Conservation (phyloP, 164 flowering plant species). For the Warburgia ugandensis region DNA sequence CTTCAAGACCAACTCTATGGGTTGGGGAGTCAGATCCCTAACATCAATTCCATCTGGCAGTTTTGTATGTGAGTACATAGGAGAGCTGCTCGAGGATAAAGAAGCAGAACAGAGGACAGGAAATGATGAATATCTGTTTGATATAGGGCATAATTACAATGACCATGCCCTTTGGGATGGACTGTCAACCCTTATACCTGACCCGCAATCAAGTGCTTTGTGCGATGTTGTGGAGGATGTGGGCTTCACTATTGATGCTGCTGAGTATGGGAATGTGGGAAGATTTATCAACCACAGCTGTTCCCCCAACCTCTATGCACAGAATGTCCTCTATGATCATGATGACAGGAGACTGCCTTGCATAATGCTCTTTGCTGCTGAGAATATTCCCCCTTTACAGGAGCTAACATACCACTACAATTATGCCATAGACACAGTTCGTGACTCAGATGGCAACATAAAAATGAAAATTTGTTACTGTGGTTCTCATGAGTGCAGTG, state of each 20-base stretch:
- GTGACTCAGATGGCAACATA: slow-evolving; percentile 55
- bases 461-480: slow-evolving; percentile 68
- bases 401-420: slow-evolving; percentile 86
- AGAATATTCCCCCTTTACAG: slow-evolving; percentile 78
- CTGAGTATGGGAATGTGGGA: slow-evolving; percentile 55
- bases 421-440: slow-evolving; percentile 55
- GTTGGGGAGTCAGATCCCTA: slow-evolving; percentile 86
- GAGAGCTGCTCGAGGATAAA: slow-evolving; percentile 70
- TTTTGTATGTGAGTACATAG: slow-evolving; percentile 81
- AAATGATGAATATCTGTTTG: slow-evolving; percentile 82
- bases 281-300: slow-evolving; percentile 92
- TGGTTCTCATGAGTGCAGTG: slow-evolving; percentile 77
- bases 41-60: slow-evolving; percentile 79
- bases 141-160: slow-evolving; percentile 63
- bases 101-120: slow-evolving; percentile 74
- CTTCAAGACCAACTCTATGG: slow-evolving; percentile 69
- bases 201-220: slow-evolving; percentile 17
- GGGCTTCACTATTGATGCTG: slow-evolving; percentile 81
- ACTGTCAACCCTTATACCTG: slow-evolving; percentile 31
- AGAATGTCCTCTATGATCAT: slow-evolving; percentile 78
- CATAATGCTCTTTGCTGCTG: slow-evolving; percentile 83
- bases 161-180: slow-evolving; percentile 40
- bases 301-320: slow-evolving; percentile 88
- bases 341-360: slow-evolving; percentile 76
- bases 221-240: slow-evolving; percentile 33